Base-by-base conservation (phyloP, 1,139 yeast genomes). In the Taphrina deformans region DNA sequence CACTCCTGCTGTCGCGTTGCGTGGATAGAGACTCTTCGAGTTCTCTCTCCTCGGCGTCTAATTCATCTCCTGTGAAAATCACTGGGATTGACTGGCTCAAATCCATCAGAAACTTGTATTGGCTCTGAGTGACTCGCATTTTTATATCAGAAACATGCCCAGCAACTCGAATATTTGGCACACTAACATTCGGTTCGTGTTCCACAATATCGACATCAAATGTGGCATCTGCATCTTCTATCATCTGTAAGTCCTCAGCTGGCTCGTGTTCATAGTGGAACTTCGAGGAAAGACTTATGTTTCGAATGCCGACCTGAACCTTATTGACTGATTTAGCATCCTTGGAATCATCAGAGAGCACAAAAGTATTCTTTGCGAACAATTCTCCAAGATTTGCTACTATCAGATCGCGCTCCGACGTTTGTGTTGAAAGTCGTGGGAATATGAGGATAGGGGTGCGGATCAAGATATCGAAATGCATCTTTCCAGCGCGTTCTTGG, bases 371-470 rank as follows among this genome's bases (percentile, higher is more conserved):
- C 3, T 81, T 78, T 26, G 92, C 85, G 71, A 82, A 88, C 10
- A 93, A 77, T 73, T 93, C 97, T 68, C 99, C 99, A 65, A 92
- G 79, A 71, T 89, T 85, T 4, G 89, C 84, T 0, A 87, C 85
- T 27, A 93, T 74, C 29, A 82, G 79, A 72, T 93, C 93, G 71
- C 82, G 84, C 26, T 79, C 79, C 35, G 69, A 71, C 23, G 65
- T 65, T 52, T 65, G 67, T 14, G 70, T 66, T 2, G 80, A 79
- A 1, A 84, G 69, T 62, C 81, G 82, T 0, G 98, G 97, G 71
- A 90, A 89, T 0, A 88, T 84, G 55, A 93, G 79, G 12, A 87
- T 87, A 0, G 99, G 99, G 0, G 98, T 91, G 62, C 84, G 82
- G 14, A 93, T 79, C 23, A 84, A 76, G 35, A 95, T 76, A 71